Evolutionary conservation across 306 rosid genomes (phyloP).

Genomic region (Inga leiocalycina): DNA sequence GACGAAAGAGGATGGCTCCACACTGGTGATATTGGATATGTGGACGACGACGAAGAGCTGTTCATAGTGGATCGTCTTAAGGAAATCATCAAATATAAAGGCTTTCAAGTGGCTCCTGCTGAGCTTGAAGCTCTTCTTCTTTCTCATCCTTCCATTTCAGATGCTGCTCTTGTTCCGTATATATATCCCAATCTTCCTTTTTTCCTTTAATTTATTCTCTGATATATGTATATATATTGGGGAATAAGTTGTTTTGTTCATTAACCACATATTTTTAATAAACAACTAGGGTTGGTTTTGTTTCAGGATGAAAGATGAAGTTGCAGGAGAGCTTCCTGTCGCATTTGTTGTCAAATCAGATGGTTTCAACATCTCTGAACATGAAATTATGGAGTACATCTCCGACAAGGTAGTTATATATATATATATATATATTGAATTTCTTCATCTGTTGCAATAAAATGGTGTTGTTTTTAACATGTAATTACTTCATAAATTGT

Average conservation of each 20-base stretch:
- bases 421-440: background rate
- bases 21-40: constrained; percentile 67
- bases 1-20: constrained; percentile 64
- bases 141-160: constrained; percentile 55
- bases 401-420: constrained; percentile 13
- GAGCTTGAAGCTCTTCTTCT: constrained; percentile 68
- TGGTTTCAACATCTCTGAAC: constrained; percentile 61
- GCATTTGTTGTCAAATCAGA: constrained; percentile 76
- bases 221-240: too few relatives aligned
- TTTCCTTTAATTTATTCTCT: background rate
- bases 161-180: constrained; percentile 68
- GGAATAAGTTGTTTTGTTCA: background rate
- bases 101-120: constrained; percentile 82
- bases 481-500: background rate
- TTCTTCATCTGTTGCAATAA: background rate
- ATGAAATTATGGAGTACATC: constrained; percentile 69
- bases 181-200: background rate
- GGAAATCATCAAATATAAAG: constrained; percentile 70
- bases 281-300: background rate
- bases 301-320: constrained; percentile 80
- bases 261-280: too few relatives aligned
- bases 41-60: constrained; percentile 59
- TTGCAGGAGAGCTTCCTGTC: constrained; percentile 83
- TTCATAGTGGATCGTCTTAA: constrained; percentile 70
- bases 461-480: background rate